Conservation (phyloP, 2,329 filamentous ascomycete species). For the Aspergillus glaucus region DNA sequence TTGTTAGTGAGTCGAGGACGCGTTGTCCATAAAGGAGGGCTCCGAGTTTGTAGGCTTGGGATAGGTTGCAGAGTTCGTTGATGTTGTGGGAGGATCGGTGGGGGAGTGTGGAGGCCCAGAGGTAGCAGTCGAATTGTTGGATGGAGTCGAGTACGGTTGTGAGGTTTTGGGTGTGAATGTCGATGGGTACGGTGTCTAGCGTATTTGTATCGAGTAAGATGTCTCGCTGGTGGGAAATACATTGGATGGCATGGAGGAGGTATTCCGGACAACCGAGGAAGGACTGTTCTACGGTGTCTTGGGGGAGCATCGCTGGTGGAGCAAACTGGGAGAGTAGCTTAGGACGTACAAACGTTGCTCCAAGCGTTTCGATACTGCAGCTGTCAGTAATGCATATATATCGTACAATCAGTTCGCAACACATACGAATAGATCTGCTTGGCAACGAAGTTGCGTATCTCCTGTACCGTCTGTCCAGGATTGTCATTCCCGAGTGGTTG, state of each 20-base stretch:
- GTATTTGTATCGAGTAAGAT: constrained; percentile 6
- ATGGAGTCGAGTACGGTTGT: constrained; percentile 13
- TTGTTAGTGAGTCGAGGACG: constrained; percentile 20
- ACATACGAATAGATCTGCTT: constrained; percentile 26
- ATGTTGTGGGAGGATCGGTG: constrained; percentile 10
- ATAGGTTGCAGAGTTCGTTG: constrained; percentile 18
- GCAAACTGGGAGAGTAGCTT: background rate
- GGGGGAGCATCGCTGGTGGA: constrained; percentile 5
- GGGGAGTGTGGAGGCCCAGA: constrained; percentile 19
- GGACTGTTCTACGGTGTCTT: constrained; percentile 26
- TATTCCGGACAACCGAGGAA: constrained; percentile 33
- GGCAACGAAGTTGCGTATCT: constrained; percentile 23
- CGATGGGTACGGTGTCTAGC: background rate
- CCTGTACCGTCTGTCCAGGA: constrained; percentile 21
- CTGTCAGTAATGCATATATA: background rate
- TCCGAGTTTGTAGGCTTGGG: constrained; percentile 24
- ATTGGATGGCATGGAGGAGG: constrained; percentile 23
- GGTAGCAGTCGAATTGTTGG: constrained; percentile 19
- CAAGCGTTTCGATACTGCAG: constrained; percentile 3
- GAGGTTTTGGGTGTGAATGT: constrained; percentile 9
- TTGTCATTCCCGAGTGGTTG: constrained; percentile 9
- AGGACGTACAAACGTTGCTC: constrained; percentile 2
- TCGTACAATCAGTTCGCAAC: background rate
- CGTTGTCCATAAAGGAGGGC: constrained; percentile 27
- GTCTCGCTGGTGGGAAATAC: constrained; percentile 22